These are phyloP conservation scores for Lachnellula subtilissima DNA, from an alignment of 2,329 filamentous ascomycete genomes.

Conservation along the genomic window DNA sequence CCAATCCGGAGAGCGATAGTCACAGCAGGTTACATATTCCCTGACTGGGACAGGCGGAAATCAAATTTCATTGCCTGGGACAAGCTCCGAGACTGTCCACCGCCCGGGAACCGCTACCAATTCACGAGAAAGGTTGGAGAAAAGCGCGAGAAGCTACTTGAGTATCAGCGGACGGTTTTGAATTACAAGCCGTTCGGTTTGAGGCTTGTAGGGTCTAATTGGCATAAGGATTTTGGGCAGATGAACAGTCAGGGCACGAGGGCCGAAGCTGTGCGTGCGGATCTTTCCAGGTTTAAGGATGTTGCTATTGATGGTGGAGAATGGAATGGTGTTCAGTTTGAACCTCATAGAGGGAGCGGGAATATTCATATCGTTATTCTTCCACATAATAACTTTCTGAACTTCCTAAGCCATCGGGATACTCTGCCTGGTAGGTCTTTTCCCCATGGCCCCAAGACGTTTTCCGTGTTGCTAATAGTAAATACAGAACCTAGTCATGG, in stretches of 20 bases:
- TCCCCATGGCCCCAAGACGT: not conserved
- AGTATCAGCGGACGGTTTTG: not conserved
- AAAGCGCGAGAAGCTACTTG: not conserved
- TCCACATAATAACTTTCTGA: slow-evolving; percentile 9
- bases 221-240: not conserved
- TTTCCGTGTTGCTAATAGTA: not conserved
- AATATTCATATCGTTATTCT: slow-evolving; percentile 11
- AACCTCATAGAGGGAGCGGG: not conserved
- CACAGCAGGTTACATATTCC: not conserved
- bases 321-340: slow-evolving; percentile 9
- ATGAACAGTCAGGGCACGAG: not conserved
- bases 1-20: not conserved
- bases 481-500: not conserved
- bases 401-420: not conserved
- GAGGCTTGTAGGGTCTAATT: not conserved
- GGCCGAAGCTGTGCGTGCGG: not conserved
- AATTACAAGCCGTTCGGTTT: not conserved
- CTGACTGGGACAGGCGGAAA: not conserved
- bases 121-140: not conserved
- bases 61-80: slow-evolving; percentile 1
- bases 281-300: slow-evolving; percentile 1
- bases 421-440: not conserved
- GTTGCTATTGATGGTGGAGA: slow-evolving; percentile 2
- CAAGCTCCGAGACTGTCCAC: not conserved
- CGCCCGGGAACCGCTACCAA: not conserved